Base-by-base conservation (phyloP, 2,329 filamentous ascomycete genomes). In the Neocucurbitaria cava region DNA sequence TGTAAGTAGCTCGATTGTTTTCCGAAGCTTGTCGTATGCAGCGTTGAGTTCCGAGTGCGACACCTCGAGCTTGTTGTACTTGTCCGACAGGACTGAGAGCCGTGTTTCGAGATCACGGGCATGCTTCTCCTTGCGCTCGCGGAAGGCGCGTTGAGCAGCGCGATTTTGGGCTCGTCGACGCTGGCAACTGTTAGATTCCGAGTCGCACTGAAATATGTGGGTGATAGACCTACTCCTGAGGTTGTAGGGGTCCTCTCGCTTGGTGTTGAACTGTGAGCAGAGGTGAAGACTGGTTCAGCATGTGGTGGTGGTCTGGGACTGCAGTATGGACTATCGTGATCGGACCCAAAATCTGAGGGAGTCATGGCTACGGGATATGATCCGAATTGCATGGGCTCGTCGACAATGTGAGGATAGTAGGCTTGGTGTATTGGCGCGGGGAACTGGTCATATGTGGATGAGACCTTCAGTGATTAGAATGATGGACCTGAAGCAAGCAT, bases 41-140 rank as follows among this genome's bases (percentile, higher is more conserved):
- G 63, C 64, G 35, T 66, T 72, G 21, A 78, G 72, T 46, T 77
- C 74, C 0, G 63, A 73, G 65, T 87, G 86, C 4, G 83, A 84
- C 46, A 80, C 78, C 57, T 81, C 80, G 48, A 88, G 80, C 30
- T 79, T 78, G 54, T 81, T 82, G 69, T 87, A 84, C 61, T 82
- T 83, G 21, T 82, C 79, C 57, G 82, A 81, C 45, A 85, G 75
- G 17, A 83, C 80, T 42, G 73, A 73, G 28, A 88, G 80, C 45
- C 85, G 80, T 31, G 78, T 69, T 69, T 88, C 86, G 18, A 89
- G 81, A 61, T 88, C 86, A 56, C 83, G 83, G 65, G 87, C 87
- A 57, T 87, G 83, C 69, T 87, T 85, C 66, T 89, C 85, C 65
- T 87, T 87, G 48, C 85, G 80, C 68, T 87, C 84, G 43, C 85